Conservation (phyloP, 2,329 filamentous ascomycete genomes). For the Penicillium sp. region DNA sequence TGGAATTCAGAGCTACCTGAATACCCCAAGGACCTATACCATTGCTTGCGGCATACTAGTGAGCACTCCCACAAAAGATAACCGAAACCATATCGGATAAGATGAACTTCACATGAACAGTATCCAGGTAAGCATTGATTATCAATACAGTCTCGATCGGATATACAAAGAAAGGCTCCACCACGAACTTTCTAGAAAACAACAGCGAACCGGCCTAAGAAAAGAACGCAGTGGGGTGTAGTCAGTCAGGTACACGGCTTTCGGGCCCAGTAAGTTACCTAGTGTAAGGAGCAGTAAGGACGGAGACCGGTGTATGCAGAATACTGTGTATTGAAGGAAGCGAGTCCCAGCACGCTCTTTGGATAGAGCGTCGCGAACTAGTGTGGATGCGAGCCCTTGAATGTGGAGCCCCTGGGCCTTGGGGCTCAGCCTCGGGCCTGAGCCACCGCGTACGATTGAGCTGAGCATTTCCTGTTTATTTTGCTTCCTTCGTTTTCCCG, state of each 20-base stretch:
- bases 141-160: not conserved
- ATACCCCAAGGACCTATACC: not conserved
- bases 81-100: too few relatives aligned
- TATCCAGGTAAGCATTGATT: not conserved
- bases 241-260: constrained; percentile 4
- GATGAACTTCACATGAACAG: not conserved
- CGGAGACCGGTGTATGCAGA: constrained; percentile 1
- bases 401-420: constrained; percentile 21
- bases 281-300: not conserved
- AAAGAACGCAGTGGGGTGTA: constrained; percentile 10
- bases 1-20: not conserved
- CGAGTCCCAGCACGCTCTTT: constrained; percentile 20
- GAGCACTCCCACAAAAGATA: not conserved
- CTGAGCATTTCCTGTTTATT: not conserved
- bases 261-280: not conserved
- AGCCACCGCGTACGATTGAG: constrained; percentile 5
- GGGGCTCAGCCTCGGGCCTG: constrained; percentile 15
- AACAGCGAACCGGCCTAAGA: constrained; percentile 6
- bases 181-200: constrained; percentile 19
- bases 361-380: constrained; percentile 19
- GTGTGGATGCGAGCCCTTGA: constrained; percentile 28
- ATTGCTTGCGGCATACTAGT: not conserved
- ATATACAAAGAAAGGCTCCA: not conserved
- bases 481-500: not conserved
- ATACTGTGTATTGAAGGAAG: constrained; percentile 20